Base-by-base conservation (phyloP, 352 stramenopile species). In the Globisporangium orthogonon region DNA sequence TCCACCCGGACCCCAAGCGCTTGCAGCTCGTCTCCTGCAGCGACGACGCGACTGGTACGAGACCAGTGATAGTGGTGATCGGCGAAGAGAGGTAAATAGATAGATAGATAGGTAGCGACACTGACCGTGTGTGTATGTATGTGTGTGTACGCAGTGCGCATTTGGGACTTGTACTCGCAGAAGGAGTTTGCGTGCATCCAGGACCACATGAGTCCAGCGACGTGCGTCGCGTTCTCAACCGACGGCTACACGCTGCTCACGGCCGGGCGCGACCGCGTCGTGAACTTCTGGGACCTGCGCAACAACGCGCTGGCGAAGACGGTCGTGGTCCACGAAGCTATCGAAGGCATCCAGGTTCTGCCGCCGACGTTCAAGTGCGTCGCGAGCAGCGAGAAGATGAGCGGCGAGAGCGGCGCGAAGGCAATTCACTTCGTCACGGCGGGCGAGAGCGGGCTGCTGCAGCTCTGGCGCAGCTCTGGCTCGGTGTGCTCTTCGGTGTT, bases 131-230 rank as follows among this genome's bases (percentile, higher is more conserved):
- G 23, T 18, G 2, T 4, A 4, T 17, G 23, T 31, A 23, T 31
- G 28, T 39, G 23, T 18, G 2, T 4, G 11, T 17, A 13, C 15
- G 7, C 30, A 52, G 48, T 97, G 52, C 86, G 84, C 35, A 65
- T 96, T 17, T 96, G 85, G 73, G 87, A 97, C 54, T 55, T 95
- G 61, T 89, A 89, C 63, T 70, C 82, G 17, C 80, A 97, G 61
- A 79, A 87, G 59, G 79, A 94, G 60, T 67, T 83, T 52, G 88
- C 88, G 45, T 97, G 69, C 67, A 95, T 98, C 53, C 71, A 84
- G 52, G 95, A 98, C 72, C 96, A 98, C 79, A 89, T 98, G 66
- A 98, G 87, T 58, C 80, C 92, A 7, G 93, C 97, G 7, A 98
- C 91, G 4, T 96, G 87, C 60, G 83, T 98, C 33, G 80, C 86